phyloP scores from a whole-genome alignment of 2,329 filamentous ascomycete genomes.

The Lachnellula suecica region DNA sequence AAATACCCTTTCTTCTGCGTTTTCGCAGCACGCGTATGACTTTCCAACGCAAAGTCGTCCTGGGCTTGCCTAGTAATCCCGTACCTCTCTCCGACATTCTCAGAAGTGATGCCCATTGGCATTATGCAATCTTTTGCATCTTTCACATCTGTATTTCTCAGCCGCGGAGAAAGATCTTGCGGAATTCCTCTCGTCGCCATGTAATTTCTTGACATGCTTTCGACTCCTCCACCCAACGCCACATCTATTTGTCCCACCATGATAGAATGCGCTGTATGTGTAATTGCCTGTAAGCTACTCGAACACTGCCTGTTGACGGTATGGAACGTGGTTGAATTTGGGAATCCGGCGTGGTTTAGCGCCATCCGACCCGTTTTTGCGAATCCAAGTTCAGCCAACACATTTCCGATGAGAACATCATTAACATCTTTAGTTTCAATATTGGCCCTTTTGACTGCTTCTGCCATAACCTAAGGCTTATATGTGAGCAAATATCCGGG shows the following conservation, averaged over 20 bases:
- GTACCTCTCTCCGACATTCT: slow-evolving; percentile 90
- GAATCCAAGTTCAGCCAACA: slow-evolving; percentile 88
- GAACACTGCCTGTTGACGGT: slow-evolving; percentile 93
- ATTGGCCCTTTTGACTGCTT: too few relatives aligned
- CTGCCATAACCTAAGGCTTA: too few relatives aligned
- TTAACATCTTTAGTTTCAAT: slow-evolving; percentile 88
- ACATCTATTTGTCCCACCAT: slow-evolving; percentile 90
- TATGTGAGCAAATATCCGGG: too few relatives aligned
- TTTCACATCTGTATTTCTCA: too few relatives aligned
- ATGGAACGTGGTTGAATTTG: slow-evolving; percentile 79
- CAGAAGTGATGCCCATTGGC: slow-evolving; percentile 90
- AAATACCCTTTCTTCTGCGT: slow-evolving; percentile 91
- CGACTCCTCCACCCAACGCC: slow-evolving; percentile 89
- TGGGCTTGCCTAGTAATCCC: slow-evolving; percentile 70
- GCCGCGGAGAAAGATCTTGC: too few relatives aligned
- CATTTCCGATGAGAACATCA: slow-evolving; percentile 88
- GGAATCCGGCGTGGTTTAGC: slow-evolving; percentile 86
- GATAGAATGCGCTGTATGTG: slow-evolving; percentile 94
- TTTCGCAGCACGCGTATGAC: slow-evolving; percentile 84
- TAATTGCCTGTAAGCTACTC: slow-evolving; percentile 85
- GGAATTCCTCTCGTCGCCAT: too few relatives aligned
- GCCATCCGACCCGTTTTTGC: slow-evolving; percentile 97
- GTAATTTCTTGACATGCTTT: too few relatives aligned
- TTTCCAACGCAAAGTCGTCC: slow-evolving; percentile 90
- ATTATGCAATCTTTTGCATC: slow-evolving; percentile 96